These are phyloP conservation scores for Sporisorium reilianum DNA, from an alignment of 1,284 basidiomycete genomes.

Conservation along the genomic window DNA sequence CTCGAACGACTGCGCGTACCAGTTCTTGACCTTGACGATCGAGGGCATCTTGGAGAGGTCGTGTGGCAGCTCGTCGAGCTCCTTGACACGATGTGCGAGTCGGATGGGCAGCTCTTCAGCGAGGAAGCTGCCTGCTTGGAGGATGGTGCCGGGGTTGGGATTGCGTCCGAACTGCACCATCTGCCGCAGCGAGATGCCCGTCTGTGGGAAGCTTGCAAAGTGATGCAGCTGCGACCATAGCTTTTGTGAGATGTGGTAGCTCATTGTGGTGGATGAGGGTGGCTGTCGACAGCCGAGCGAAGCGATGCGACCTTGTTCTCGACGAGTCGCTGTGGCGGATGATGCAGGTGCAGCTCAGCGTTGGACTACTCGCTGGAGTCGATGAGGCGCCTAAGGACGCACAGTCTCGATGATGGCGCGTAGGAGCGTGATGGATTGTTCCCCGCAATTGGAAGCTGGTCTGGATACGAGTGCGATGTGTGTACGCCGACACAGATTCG, in stretches of 20 bases:
- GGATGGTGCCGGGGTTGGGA: slow-evolving; percentile 65
- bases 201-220: slow-evolving; percentile 68
- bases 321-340: background rate
- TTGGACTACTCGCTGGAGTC: background rate
- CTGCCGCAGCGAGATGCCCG: slow-evolving; percentile 68
- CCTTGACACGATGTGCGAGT: slow-evolving; percentile 94
- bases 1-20: slow-evolving; percentile 98
- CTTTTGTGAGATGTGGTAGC: slow-evolving; percentile 64
- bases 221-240: slow-evolving; percentile 65
- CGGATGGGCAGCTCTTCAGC: slow-evolving; percentile 89
- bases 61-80: slow-evolving; percentile 93
- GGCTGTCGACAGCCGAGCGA: slow-evolving; percentile 4
- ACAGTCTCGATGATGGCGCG: background rate
- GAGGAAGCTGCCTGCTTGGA: slow-evolving; percentile 66
- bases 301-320: background rate
- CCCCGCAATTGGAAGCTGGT: background rate
- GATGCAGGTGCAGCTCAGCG: slow-evolving; percentile 7
- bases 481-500: background rate
- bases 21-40: slow-evolving; percentile 95
- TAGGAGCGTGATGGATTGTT: background rate
- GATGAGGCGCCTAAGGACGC: slow-evolving; percentile 8
- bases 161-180: slow-evolving; percentile 69
- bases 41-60: slow-evolving; percentile 90
- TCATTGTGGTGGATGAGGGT: slow-evolving; percentile 19
- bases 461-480: background rate